phyloP scores from a whole-genome alignment of 768 basidiomycete genomes.

The Calocybe gangraenosa region DNA sequence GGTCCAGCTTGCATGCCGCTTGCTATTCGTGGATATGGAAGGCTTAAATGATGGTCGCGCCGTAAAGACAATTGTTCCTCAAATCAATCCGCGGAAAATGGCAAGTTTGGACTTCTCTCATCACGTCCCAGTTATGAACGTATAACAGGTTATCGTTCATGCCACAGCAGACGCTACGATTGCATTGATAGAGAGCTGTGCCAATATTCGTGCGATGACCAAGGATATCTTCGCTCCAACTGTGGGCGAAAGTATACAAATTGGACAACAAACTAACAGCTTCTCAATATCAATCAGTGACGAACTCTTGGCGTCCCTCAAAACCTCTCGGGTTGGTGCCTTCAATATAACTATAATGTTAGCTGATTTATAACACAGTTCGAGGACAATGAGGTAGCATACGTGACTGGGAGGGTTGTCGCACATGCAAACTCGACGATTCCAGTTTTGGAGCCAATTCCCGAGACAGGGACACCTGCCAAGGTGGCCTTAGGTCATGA shows the following conservation, averaged over 20 bases:
- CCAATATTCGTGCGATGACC: slow-evolving; percentile 84
- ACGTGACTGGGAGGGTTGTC: slow-evolving; percentile 83
- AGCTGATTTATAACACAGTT: slow-evolving; percentile 49
- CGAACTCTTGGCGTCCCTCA: slow-evolving; percentile 70
- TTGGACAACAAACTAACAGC: slow-evolving; percentile 93
- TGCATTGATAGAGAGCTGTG: slow-evolving; percentile 75
- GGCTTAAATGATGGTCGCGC: slow-evolving; percentile 96
- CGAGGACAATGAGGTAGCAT: slow-evolving; percentile 96
- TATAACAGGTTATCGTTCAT: slow-evolving; percentile 79
- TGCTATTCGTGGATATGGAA: slow-evolving; percentile 94
- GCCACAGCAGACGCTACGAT: slow-evolving; percentile 64
- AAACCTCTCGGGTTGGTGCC: slow-evolving; percentile 78
- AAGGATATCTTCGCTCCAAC: slow-evolving; percentile 84
- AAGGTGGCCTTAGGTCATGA: slow-evolving; percentile 19
- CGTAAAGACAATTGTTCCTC: slow-evolving; percentile 93
- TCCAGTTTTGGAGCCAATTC: slow-evolving; percentile 77
- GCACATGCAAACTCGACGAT: slow-evolving; percentile 84
- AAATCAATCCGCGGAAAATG: slow-evolving; percentile 95
- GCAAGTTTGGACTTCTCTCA: slow-evolving; percentile 35
- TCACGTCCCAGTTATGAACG: slow-evolving; percentile 3
- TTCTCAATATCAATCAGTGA: slow-evolving; percentile 95
- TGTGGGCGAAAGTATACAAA: slow-evolving; percentile 74
- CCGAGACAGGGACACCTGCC: slow-evolving; percentile 24
- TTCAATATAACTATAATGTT: background rate
- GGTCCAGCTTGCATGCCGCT: slow-evolving; percentile 78